A percentile compares a stretch with the other conserved stretches of the same genome.
Conservation (phyloP, 2,329 filamentous ascomycete genomes). For the Fusarium sp. region DNA sequence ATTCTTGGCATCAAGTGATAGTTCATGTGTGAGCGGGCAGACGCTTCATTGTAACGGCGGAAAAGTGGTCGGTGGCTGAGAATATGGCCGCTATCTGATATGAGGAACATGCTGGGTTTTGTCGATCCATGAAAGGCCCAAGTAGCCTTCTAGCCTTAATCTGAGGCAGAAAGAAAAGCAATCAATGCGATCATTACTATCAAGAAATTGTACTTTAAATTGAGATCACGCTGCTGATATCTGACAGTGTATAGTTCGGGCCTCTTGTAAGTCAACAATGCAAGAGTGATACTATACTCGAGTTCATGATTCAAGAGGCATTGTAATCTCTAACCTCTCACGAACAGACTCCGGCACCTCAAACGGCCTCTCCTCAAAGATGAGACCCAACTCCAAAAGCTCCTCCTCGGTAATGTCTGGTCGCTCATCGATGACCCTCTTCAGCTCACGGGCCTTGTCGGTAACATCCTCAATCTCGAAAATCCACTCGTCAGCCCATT, state of each 20-base stretch:
- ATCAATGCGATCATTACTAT: neutral
- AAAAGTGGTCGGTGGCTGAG: constrained; percentile 49
- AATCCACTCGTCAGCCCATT: constrained; percentile 65
- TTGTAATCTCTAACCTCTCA: constrained; percentile 48
- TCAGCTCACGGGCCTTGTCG: constrained; percentile 61
- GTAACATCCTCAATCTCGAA: constrained; percentile 70
- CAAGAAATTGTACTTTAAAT: neutral
- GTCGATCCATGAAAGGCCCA: neutral
- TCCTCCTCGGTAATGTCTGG: constrained; percentile 49
- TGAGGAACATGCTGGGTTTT: neutral
- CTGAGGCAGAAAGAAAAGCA: neutral
- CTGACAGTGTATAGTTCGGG: neutral
- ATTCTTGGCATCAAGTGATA: constrained; percentile 81
- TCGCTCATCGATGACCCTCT: constrained; percentile 57
- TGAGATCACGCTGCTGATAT: neutral
- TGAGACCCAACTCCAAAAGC: constrained; percentile 52
- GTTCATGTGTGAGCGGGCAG: constrained; percentile 80
- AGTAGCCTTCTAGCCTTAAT: neutral
- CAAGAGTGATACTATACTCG: too few species aligned
- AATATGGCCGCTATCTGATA: neutral
- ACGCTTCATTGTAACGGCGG: constrained; percentile 67
- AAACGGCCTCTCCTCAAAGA: constrained; percentile 60
- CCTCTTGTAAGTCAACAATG: neutral
- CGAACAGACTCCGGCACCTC: constrained; percentile 53
- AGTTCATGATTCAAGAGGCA: neutral